These are phyloP conservation scores for Prunus fruticosa DNA, from an alignment of 306 rosid genomes.

Conservation along the genomic window DNA sequence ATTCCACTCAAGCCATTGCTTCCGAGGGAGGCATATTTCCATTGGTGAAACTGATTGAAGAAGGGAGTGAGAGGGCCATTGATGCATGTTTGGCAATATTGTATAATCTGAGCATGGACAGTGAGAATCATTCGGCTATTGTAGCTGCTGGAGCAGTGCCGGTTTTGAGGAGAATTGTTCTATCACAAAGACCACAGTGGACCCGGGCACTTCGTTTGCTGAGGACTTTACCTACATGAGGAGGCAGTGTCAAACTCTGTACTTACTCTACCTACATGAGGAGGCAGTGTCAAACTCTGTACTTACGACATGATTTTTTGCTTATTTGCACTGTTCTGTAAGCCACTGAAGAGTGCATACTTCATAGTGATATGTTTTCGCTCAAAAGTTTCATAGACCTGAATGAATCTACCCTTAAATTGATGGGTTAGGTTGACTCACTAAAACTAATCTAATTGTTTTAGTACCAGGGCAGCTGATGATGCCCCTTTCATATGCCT, in stretches of 20 bases:
- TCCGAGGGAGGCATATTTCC: constrained; percentile 55
- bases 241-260: background rate
- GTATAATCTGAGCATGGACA: constrained; percentile 76
- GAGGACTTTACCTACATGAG: constrained; percentile 54
- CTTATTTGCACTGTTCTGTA: background rate
- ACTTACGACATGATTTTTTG: background rate
- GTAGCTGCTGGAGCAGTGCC: constrained; percentile 76
- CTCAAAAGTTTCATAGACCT: background rate
- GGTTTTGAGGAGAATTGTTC: constrained; percentile 53
- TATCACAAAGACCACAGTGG: constrained; percentile 70
- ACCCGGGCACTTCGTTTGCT: constrained; percentile 69
- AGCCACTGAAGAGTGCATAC: background rate
- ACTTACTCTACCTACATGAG: constrained; percentile 45
- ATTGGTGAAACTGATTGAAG: constrained; percentile 70
- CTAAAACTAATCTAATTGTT: background rate
- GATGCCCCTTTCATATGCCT: background rate
- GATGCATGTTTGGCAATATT: constrained; percentile 77
- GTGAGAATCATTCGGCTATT: constrained; percentile 68
- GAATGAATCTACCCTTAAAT: background rate
- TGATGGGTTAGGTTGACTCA: background rate
- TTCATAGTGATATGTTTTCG: background rate
- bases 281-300: background rate
- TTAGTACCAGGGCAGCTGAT: background rate
- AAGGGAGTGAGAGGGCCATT: constrained; percentile 60
- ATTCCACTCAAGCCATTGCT: constrained; percentile 56